Conservation (phyloP, 208 protist genomes). For the Leishmania major region DNA sequence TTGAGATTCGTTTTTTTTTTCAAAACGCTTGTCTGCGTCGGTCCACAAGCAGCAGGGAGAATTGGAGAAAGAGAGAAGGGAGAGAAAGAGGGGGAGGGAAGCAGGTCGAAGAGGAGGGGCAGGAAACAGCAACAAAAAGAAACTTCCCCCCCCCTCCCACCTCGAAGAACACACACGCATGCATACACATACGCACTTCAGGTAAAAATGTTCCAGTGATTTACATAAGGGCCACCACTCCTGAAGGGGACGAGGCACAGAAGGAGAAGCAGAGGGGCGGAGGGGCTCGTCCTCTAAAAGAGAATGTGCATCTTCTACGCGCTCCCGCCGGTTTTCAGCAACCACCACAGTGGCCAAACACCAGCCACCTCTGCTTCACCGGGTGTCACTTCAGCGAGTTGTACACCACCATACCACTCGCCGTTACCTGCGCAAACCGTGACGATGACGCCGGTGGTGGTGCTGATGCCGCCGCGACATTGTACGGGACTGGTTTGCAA, state of each 20-base stretch:
- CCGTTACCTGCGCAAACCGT: slow-evolving; percentile 58
- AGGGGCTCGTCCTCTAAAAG: background rate
- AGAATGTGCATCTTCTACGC: background rate
- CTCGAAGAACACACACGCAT: background rate
- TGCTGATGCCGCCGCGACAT: slow-evolving; percentile 22
- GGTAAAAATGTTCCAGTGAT: too few relatives aligned
- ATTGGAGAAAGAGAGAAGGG: background rate
- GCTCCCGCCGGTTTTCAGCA: too few relatives aligned
- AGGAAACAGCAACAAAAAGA: background rate
- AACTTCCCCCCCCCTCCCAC: background rate
- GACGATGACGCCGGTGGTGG: slow-evolving; percentile 15
- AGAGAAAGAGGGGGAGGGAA: background rate
- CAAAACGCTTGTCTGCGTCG: background rate
- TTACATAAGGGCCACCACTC: background rate
- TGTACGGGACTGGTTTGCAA: slow-evolving; percentile 75
- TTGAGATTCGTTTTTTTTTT: background rate
- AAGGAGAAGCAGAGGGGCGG: background rate
- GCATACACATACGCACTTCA: background rate
- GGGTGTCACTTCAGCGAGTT: slow-evolving; percentile 15
- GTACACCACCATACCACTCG: slow-evolving; percentile 79
- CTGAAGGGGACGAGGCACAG: background rate
- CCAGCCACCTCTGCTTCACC: too few relatives aligned
- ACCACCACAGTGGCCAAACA: background rate
- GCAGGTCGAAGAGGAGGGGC: slow-evolving; percentile 1
- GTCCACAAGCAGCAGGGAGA: background rate